Evolutionary conservation across 2,329 filamentous ascomycete species (phyloP), one percentile per base, ranked within the genome.

Genomic region (Trichoderma koningii): DNA sequence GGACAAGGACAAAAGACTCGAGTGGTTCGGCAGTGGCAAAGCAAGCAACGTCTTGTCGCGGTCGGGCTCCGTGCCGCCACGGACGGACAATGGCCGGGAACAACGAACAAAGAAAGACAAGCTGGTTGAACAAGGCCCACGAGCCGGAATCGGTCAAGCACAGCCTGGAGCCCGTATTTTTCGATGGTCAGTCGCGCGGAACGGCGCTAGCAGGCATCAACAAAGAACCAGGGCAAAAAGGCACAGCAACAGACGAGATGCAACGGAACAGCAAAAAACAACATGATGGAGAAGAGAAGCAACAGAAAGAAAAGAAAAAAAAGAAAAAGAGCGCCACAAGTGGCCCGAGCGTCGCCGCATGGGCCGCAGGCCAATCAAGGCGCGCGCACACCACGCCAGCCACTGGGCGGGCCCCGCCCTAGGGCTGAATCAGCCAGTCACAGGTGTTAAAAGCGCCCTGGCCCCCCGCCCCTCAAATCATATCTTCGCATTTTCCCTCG

Each of bases 381-480:
- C 55, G 63, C 68, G 65, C 67, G 61, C 64, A 63, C 59, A 55
- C 52, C n/a, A 23, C 64, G 66, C 73, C 71, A 74, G 70, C 68
- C 71, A 70, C 69, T 66, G 7, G 28, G 6, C 3, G 3, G 5
- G 74, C 64, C 75, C 80, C 78, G 79, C 76, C 66, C n/a, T 41
- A 47, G 71, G 69, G 78, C 76, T 80, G 76, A 81, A 73, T 80
- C 78, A 81, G 80, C 81, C 81, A 83, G 78, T 82, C 77, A 83
- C 72, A 80, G 73, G 73, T 73, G 74, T 76, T 77, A 75, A 78
- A 79, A 76, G 75, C 76, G 72, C 73, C 74, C 74, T 47, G 74
- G 75, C 76, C 76, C 76, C 73, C 72, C 74, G 74, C 73, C 79
- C 78, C 78, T 82, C 82, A 82, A 83, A 82, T 83, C 81, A 83